Evolutionary conservation across 2,329 filamentous ascomycete genomes (phyloP), one percentile per base, ranked within the genome.

Genomic region (Fusarium nygamai): DNA sequence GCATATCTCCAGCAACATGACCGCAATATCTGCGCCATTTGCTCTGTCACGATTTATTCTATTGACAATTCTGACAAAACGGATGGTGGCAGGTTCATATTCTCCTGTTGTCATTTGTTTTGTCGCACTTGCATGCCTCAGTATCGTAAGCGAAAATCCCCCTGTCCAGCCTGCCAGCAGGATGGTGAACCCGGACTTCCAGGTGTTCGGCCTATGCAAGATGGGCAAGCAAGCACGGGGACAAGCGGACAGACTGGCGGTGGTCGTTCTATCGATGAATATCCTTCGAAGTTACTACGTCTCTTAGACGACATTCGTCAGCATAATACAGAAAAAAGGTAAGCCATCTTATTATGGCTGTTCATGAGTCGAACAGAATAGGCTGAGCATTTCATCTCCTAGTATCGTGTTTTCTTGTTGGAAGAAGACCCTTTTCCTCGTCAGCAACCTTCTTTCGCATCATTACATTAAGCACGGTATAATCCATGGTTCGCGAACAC

Each of bases 181-280:
- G 44, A 47, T 5, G 44, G 13, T 11, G 47, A 50, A 9, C 29
- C 29, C 0, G 14, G 33, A 13, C 10, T 50, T 19, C 20, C 46
- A 29, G 27, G 27, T 1, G 27, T 11, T 16, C 17, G 6, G 4
- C 4, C 20, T 0, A 22, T 8, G 1, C 46, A 22, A 8, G 27
- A 29, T 47, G 7, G 1, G 19, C 44, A 47, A 29, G 3, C 4
- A 11, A 13, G 2, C 10, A 6, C 47, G 3, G 47, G 31, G 1
- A 39, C 9, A 11, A 11, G 27, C 3, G 44, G 19, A 22, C 44
- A 29, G 5, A 47, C 4, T 29, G 6, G 27, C 1, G 13, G 27
- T 3, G 13, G 19, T 22, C 4, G 4, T 0, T 20, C 27, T 11
- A 11, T 3, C 8, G 27, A 31, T 4, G 3, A 22, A 2, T 54